Conservation (phyloP, 805 yeast species). For the Saturnispora diversa region DNA sequence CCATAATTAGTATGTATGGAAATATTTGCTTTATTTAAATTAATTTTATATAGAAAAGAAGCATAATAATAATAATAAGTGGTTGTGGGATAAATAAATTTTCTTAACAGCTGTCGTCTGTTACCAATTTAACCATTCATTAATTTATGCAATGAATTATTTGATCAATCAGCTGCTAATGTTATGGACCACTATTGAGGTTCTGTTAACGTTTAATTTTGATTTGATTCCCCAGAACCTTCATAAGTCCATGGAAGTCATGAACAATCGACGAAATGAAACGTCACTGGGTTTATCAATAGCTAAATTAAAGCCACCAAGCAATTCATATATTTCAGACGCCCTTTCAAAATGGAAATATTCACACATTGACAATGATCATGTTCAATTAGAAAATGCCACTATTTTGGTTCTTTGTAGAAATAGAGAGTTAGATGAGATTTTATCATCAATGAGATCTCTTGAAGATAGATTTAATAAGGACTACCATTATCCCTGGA, state of each 20-base stretch:
- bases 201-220: no score
- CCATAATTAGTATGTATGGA: no score
- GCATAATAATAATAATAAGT: no score
- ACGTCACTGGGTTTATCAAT: conserved; percentile 11
- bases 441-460: conserved; percentile 66
- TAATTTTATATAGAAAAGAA: no score
- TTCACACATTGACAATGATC: neutral
- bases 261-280: conserved; percentile 12
- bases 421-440: conserved; percentile 70
- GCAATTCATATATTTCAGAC: conserved; percentile 33
- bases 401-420: conserved; percentile 82
- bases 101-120: no score
- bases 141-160: no score
- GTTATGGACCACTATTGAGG: no score
- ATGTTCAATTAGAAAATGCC: conserved; percentile 60
- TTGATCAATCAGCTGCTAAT: no score
- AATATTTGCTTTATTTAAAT: no score
- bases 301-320: conserved; percentile 29
- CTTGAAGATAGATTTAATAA: conserved; percentile 68
- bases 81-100: no score
- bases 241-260: conserved; percentile 11
- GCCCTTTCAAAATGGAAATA: conserved; percentile 20
- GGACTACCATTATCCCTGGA: conserved; percentile 66
- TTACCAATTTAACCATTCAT: no score
- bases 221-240: conserved; percentile 8